Evolutionary conservation across 495 filamentous ascomycete species (phyloP).

Genomic region (Lophium mytilinum): DNA sequence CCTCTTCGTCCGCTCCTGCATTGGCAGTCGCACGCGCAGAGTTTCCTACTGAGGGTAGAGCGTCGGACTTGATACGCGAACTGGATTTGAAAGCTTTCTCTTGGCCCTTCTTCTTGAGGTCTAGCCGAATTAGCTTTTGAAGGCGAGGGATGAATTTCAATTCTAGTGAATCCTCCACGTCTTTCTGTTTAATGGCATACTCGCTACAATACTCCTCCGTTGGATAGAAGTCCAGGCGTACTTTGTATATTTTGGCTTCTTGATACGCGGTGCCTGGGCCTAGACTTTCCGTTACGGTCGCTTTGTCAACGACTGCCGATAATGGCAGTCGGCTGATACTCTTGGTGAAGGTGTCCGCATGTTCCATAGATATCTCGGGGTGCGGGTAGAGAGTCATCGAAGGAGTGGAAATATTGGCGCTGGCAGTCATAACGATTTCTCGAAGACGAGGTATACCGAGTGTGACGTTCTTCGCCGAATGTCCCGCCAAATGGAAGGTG

Average conservation of each 20-base stretch:
- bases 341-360: constrained; percentile 79
- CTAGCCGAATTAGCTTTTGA: constrained; percentile 56
- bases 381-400: constrained; percentile 81
- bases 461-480: constrained; percentile 97
- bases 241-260: constrained; percentile 74
- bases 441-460: constrained; percentile 93
- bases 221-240: constrained; percentile 77
- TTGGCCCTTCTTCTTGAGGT: constrained; percentile 68
- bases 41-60: constrained; percentile 73
- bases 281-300: constrained; percentile 67
- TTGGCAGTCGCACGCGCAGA: constrained; percentile 30
- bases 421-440: constrained; percentile 98
- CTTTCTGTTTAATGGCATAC: constrained; percentile 70
- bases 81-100: constrained; percentile 48
- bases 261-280: constrained; percentile 55
- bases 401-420: constrained; percentile 76
- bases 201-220: constrained; percentile 70
- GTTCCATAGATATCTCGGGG: constrained; percentile 57
- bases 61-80: constrained; percentile 44
- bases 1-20: constrained; percentile 59
- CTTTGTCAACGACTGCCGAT: constrained; percentile 76
- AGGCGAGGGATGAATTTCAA: constrained; percentile 66
- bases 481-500: constrained; percentile 98
- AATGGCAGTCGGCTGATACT: constrained; percentile 83
- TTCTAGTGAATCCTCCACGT: constrained; percentile 74